These are phyloP conservation scores for Oenanthe javanica DNA, from an alignment of 140 eudicot genomes.

Conservation along the genomic window DNA sequence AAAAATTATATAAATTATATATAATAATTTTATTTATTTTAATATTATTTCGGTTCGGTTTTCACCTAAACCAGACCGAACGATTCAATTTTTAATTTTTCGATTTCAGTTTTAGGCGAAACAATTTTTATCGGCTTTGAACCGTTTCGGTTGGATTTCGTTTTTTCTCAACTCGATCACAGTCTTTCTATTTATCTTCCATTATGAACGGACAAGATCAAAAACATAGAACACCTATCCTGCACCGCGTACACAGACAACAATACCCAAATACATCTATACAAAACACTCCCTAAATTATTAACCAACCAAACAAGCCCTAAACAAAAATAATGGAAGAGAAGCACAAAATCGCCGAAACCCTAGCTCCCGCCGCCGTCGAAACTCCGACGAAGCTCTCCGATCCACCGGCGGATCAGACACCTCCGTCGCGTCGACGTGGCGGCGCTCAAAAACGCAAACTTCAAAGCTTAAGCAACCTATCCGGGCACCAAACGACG, in stretches of 20 bases:
- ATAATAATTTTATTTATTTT: too few relatives aligned
- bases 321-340: constrained; percentile 45
- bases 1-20: too few relatives aligned
- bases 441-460: constrained; percentile 81
- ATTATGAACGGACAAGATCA: too few relatives aligned
- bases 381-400: constrained; percentile 17
- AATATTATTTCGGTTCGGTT: too few relatives aligned
- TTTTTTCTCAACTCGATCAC: too few relatives aligned
- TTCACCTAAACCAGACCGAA: too few relatives aligned
- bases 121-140: too few relatives aligned
- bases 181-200: too few relatives aligned
- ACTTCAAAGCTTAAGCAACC: constrained; percentile 30
- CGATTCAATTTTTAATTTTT: too few relatives aligned
- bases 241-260: background rate
- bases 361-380: constrained; percentile 25
- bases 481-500: constrained; percentile 38
- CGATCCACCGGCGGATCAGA: constrained; percentile 32
- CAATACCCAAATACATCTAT: background rate
- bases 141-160: too few relatives aligned
- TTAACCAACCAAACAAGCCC: constrained; percentile 24
- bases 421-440: constrained; percentile 58
- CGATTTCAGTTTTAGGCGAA: too few relatives aligned
- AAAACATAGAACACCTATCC: background rate
- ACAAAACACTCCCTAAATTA: background rate
- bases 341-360: constrained; percentile 33